phyloP scores from a whole-genome alignment of 306 rosid species.

The Phaseolus lunatus region DNA sequence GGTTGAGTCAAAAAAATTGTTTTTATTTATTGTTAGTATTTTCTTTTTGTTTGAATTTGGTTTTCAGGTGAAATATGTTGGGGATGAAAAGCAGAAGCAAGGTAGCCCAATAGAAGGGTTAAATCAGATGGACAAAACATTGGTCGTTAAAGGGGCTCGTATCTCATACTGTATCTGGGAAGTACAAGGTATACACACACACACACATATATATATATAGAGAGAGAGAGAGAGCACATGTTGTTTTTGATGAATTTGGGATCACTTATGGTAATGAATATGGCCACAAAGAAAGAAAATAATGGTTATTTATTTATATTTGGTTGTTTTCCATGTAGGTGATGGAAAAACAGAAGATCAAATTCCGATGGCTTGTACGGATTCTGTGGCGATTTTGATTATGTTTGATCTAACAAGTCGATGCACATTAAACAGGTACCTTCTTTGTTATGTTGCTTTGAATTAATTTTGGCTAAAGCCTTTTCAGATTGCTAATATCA shows the following conservation, averaged over 20 bases:
- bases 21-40: neutral
- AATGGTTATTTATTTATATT: slow-evolving; percentile 5
- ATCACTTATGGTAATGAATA: neutral
- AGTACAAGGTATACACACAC: slow-evolving; percentile 67
- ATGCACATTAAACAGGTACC: slow-evolving; percentile 80
- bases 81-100: slow-evolving; percentile 57
- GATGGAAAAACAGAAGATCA: slow-evolving; percentile 65
- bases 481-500: slow-evolving; percentile 25
- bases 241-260: slow-evolving; percentile 24
- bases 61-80: slow-evolving; percentile 79
- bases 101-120: slow-evolving; percentile 54
- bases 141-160: slow-evolving; percentile 77
- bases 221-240: slow-evolving; percentile 37
- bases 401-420: slow-evolving; percentile 99
- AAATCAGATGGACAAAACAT: slow-evolving; percentile 72
- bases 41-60: neutral
- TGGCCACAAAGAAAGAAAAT: neutral
- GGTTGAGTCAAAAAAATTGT: neutral
- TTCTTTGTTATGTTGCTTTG: neutral
- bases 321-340: slow-evolving; percentile 51
- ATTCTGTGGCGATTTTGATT: slow-evolving; percentile 85
- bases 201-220: neutral
- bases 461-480: neutral
- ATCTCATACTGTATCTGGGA: slow-evolving; percentile 92
- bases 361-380: slow-evolving; percentile 78